These are phyloP conservation scores for Steccherinum ochraceum DNA, from an alignment of 768 basidiomycete species.

Conservation along the genomic window DNA sequence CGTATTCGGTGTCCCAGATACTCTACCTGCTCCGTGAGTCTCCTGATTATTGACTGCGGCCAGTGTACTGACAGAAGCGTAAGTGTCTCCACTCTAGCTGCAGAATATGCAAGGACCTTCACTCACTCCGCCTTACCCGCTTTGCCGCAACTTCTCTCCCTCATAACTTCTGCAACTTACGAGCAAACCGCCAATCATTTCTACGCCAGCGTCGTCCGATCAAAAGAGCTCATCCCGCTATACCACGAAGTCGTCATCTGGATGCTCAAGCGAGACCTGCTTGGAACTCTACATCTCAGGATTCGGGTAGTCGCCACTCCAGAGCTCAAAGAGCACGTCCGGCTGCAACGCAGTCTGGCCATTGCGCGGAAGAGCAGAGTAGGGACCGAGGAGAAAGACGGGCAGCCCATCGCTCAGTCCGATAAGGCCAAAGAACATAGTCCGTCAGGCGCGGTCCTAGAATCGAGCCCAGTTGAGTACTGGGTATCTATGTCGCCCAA, in stretches of 20 bases:
- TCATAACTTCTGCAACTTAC: slow-evolving; percentile 63
- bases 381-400: slow-evolving; percentile 13
- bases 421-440: background rate
- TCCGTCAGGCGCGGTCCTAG: slow-evolving; percentile 5
- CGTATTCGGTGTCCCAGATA: slow-evolving; percentile 68
- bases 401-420: slow-evolving; percentile 9
- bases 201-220: slow-evolving; percentile 69
- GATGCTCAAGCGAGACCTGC: slow-evolving; percentile 84
- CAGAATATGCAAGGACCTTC: slow-evolving; percentile 60
- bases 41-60: too few species aligned
- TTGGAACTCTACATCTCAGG: slow-evolving; percentile 80
- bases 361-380: background rate
- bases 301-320: slow-evolving; percentile 78
- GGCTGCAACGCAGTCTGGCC: slow-evolving; percentile 21
- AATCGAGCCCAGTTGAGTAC: slow-evolving; percentile 18
- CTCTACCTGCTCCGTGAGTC: slow-evolving; percentile 55
- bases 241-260: slow-evolving; percentile 85
- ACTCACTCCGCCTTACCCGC: slow-evolving; percentile 53
- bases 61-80: background rate
- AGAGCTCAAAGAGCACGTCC: slow-evolving; percentile 70
- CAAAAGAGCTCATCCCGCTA: slow-evolving; percentile 57
- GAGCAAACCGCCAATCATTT: slow-evolving; percentile 68
- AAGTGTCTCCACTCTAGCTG: slow-evolving; percentile 50
- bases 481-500: slow-evolving; percentile 56
- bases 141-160: slow-evolving; percentile 67